Conservation (phyloP, 495 filamentous ascomycete species). For the Darksidea phi region DNA sequence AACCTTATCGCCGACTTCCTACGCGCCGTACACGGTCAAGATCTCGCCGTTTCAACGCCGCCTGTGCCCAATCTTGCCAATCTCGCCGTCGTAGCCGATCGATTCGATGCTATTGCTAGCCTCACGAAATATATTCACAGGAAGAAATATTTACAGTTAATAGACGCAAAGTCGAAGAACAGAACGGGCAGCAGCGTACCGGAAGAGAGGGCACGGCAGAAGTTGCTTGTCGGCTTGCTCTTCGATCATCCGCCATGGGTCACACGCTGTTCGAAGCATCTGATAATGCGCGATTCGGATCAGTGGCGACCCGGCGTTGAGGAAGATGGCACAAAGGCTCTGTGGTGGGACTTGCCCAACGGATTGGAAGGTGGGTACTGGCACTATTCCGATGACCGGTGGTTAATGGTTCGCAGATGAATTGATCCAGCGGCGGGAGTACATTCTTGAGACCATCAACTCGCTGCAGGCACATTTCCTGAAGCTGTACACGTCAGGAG, state of each 20-base stretch:
- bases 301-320: slow-evolving; percentile 56
- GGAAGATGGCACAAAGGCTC: slow-evolving; percentile 45
- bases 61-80: slow-evolving; percentile 58
- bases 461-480: slow-evolving; percentile 75
- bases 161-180: slow-evolving; percentile 44
- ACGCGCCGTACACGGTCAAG: slow-evolving; percentile 54
- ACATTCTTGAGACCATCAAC: slow-evolving; percentile 70
- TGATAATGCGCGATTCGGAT: slow-evolving; percentile 66
- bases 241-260: slow-evolving; percentile 57
- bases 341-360: slow-evolving; percentile 74
- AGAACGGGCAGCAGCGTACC: slow-evolving; percentile 38
- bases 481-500: slow-evolving; percentile 59
- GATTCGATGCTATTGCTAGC: slow-evolving; percentile 55
- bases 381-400: background rate
- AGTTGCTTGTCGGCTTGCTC: slow-evolving; percentile 60
- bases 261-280: slow-evolving; percentile 52
- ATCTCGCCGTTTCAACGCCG: slow-evolving; percentile 34
- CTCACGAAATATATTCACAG: slow-evolving; percentile 51
- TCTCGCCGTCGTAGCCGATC: slow-evolving; percentile 65
- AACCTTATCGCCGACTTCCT: slow-evolving; percentile 57
- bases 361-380: slow-evolving; percentile 64
- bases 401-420: slow-evolving; percentile 55
- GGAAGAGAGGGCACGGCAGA: slow-evolving; percentile 63
- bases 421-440: slow-evolving; percentile 66
- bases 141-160: slow-evolving; percentile 36